These are phyloP conservation scores for Sordaria brevicollis DNA, from an alignment of 495 filamentous ascomycete genomes.

Conservation along the genomic window DNA sequence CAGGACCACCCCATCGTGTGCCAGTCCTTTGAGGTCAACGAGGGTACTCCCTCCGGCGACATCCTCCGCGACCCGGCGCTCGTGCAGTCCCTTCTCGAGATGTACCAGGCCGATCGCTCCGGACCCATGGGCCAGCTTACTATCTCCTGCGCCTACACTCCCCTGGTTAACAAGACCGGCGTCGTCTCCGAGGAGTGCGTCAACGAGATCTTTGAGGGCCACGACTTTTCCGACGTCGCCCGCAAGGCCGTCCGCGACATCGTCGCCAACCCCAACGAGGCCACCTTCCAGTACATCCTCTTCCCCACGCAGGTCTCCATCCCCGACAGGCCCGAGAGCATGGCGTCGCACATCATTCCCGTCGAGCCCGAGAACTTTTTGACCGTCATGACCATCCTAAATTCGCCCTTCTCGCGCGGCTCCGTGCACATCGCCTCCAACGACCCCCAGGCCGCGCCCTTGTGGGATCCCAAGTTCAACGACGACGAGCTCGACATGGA, in stretches of 20 bases:
- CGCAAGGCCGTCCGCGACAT: conserved; percentile 16
- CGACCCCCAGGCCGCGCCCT: conserved; percentile 24
- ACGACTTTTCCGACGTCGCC: conserved; percentile 2
- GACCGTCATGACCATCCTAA: conserved; percentile 29
- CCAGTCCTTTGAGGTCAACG: conserved; percentile 31
- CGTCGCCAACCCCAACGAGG: conserved; percentile 16
- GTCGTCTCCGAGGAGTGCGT: conserved; percentile 15
- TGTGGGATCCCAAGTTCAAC: conserved; percentile 46
- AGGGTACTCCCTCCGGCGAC: conserved; percentile 31
- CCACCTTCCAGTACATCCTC: conserved; percentile 29
- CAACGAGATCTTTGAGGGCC: conserved; percentile 14
- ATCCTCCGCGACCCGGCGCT: conserved; percentile 30
- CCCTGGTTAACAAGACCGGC: conserved; percentile 28
- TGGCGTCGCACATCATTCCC: conserved; percentile 25
- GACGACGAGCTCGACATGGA: conserved; percentile 41
- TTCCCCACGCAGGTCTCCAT: conserved; percentile 27
- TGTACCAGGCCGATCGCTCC: conserved; percentile 22
- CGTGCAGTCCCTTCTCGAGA: conserved; percentile 23
- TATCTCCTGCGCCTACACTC: conserved; percentile 33
- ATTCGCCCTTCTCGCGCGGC: conserved; percentile 47
- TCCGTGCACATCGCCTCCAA: conserved; percentile 42
- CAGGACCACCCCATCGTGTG: conserved; percentile 38
- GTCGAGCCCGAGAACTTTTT: conserved; percentile 27
- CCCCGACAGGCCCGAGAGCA: conserved; percentile 18
- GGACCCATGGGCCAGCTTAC: conserved; percentile 30